These are phyloP conservation scores for Lentinula detonsa DNA, from an alignment of 768 basidiomycete genomes.

Conservation along the genomic window DNA sequence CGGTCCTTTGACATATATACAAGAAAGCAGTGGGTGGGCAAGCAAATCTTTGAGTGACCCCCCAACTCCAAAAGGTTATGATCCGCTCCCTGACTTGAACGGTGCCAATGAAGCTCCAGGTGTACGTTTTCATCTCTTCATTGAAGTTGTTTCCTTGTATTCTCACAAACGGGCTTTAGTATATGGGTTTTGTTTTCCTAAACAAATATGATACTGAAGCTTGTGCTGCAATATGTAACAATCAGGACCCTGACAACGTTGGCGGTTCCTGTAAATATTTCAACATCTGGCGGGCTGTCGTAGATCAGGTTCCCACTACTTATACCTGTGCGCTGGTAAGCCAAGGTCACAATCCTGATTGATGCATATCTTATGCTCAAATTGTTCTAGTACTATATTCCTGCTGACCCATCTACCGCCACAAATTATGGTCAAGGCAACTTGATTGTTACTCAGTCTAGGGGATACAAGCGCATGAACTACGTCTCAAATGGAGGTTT, in stretches of 20 bases:
- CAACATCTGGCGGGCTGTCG: conserved; percentile 48
- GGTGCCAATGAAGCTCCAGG: conserved; percentile 43
- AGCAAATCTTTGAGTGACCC: conserved; percentile 31
- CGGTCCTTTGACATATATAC: conserved; percentile 33
- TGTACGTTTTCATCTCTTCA: conserved; percentile 18
- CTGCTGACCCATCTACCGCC: conserved; percentile 36
- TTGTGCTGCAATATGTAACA: conserved; percentile 39
- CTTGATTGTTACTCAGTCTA: conserved; percentile 39
- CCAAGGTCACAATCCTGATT: not conserved
- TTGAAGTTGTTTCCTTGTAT: not conserved
- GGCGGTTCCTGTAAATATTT: conserved; percentile 46
- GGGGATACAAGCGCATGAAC: conserved; percentile 37
- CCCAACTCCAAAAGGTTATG: conserved; percentile 34
- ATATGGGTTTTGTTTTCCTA: conserved; percentile 49
- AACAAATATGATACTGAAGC: conserved; percentile 40
- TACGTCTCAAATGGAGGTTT: conserved; percentile 36
- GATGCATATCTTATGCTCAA: not conserved
- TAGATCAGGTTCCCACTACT: conserved; percentile 37
- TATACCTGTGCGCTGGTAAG: conserved; percentile 39
- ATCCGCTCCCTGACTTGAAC: conserved; percentile 34
- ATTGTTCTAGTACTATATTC: conserved; percentile 31
- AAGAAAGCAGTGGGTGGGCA: conserved; percentile 37
- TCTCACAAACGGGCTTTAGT: conserved; percentile 15
- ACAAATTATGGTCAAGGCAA: conserved; percentile 41
- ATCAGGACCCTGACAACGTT: conserved; percentile 29